These are phyloP conservation scores for Samsoniella hepiali DNA, from an alignment of 2,329 filamentous ascomycete species.

Conservation along the genomic window DNA sequence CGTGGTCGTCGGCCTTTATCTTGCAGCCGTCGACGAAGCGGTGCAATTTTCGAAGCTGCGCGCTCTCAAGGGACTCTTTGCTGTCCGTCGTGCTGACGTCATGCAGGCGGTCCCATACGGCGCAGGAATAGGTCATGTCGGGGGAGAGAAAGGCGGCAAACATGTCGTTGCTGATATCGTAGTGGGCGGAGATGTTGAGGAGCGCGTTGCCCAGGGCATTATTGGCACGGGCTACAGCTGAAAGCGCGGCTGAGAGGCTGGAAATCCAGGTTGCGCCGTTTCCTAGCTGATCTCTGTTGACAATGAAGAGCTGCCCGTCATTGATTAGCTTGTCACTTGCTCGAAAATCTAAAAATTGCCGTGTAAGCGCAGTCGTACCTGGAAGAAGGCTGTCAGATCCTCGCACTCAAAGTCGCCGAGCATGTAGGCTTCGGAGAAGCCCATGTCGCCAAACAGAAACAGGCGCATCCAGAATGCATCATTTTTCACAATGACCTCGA, in stretches of 20 bases:
- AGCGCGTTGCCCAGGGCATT: slow-evolving; percentile 58
- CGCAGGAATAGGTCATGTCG: slow-evolving; percentile 76
- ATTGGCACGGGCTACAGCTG: slow-evolving; percentile 54
- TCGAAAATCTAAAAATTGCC: not conserved
- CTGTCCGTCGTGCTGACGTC: slow-evolving; percentile 33
- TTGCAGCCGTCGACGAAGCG: slow-evolving; percentile 63
- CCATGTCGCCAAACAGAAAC: slow-evolving; percentile 70
- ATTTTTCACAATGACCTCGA: slow-evolving; percentile 58
- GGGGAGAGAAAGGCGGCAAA: slow-evolving; percentile 69
- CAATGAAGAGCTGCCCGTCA: slow-evolving; percentile 59
- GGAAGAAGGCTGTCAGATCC: slow-evolving; percentile 66
- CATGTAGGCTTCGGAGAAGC: slow-evolving; percentile 72
- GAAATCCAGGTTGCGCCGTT: slow-evolving; percentile 64
- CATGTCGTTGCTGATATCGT: slow-evolving; percentile 74
- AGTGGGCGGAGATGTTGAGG: slow-evolving; percentile 68
- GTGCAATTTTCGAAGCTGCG: slow-evolving; percentile 64
- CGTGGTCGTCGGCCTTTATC: slow-evolving; percentile 63
- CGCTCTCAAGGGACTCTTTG: slow-evolving; percentile 59
- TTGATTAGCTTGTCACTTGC: not conserved
- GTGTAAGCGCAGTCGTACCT: slow-evolving; percentile 39
- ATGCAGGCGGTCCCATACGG: slow-evolving; percentile 51
- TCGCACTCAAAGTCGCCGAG: slow-evolving; percentile 65
- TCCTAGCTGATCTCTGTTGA: slow-evolving; percentile 61
- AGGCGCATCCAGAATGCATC: slow-evolving; percentile 69
- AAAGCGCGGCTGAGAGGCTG: slow-evolving; percentile 54